Base-by-base conservation (phyloP, 2,329 filamentous ascomycete species). In the Colletotrichum gigasporum region DNA sequence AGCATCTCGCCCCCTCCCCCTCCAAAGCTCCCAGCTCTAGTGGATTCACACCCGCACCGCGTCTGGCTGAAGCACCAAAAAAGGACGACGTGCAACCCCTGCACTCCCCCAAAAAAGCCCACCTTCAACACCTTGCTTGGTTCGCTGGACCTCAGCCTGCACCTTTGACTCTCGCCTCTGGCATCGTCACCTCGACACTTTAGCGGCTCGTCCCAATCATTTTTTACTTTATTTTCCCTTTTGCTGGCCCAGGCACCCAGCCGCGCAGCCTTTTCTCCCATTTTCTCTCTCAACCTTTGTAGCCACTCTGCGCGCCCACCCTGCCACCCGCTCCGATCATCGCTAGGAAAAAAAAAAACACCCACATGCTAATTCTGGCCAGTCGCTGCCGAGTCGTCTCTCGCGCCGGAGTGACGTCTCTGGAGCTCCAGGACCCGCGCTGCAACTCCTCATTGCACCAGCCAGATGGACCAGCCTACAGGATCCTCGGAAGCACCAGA, bases 341-440 rank as follows among this genome's bases (percentile, higher is more conserved):
- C 67, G 50, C 60, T 50, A 45, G n/a, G 20, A 24, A 8, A 39
- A 48, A 44, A 42, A 60, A 73, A 80, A 69, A n/a, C n/a, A n/a
- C 73, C 82, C 83, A 85, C 82, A 87, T 87, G 85, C 85, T 86
- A 82, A 86, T 81, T 77, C 78, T 78, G 76, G 76, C 74, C 77
- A 82, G 80, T 77, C 78, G 80, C 79, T 79, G 82, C 80, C 78
- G 79, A 81, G 83, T 80, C 82, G 81, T 80, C 81, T 80, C 77
- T 81, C 80, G 79, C 81, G 79, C 82, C 80, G 82, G 80, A 82
- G 79, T 77, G 76, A 79, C 78, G 75, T 80, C 77, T 77, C 73
- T 79, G 78, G 78, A 82, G 79, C 79, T 79, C 73, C 75, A 78
- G 76, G 77, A 78, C 75, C 75, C 73, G 74, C 75, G 72, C 75